These are phyloP conservation scores for Hemileccinum rubropunctum DNA, from an alignment of 768 basidiomycete species.

Conservation along the genomic window DNA sequence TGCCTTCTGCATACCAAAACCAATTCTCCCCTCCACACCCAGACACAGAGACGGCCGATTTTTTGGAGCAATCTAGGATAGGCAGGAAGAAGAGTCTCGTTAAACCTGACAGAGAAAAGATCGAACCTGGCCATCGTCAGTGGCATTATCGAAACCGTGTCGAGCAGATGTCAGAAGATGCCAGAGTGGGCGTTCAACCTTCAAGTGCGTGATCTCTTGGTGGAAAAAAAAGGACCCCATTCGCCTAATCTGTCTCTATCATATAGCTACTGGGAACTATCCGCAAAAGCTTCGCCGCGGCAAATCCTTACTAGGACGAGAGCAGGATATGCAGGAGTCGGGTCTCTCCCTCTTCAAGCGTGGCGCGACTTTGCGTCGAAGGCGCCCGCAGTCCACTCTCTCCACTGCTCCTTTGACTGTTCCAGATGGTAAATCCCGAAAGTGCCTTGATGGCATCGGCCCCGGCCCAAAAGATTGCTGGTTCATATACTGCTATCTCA, in stretches of 20 bases:
- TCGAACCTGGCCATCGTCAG: constrained; percentile 90
- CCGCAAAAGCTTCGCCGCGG: constrained; percentile 75
- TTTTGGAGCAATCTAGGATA: constrained; percentile 50
- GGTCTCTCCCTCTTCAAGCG: constrained; percentile 92
- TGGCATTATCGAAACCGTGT: constrained; percentile 94
- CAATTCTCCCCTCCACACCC: constrained; percentile 40
- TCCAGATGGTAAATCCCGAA: constrained; percentile 36
- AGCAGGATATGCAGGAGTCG: constrained; percentile 88
- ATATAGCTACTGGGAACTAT: constrained; percentile 72
- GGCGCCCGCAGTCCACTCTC: constrained; percentile 44
- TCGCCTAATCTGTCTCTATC: constrained; percentile 5
- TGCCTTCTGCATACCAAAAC: constrained; percentile 45
- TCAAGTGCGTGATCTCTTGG: constrained; percentile 61
- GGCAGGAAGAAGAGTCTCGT: constrained; percentile 90
- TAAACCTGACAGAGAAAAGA: constrained; percentile 91
- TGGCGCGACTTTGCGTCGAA: constrained; percentile 74
- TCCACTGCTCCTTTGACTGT: constrained; percentile 39
- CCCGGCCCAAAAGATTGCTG: constrained; percentile 92
- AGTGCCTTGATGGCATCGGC: constrained; percentile 67
- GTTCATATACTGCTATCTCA: constrained; percentile 90
- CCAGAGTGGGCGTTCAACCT: constrained; percentile 70
- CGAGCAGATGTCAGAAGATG: constrained; percentile 69
- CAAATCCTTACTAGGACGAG: constrained; percentile 84
- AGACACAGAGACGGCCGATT: constrained; percentile 32
- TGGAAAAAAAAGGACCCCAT: background rate